Evolutionary conservation across 805 yeast species (phyloP).

Genomic region (Ogataea paradorogensis): DNA sequence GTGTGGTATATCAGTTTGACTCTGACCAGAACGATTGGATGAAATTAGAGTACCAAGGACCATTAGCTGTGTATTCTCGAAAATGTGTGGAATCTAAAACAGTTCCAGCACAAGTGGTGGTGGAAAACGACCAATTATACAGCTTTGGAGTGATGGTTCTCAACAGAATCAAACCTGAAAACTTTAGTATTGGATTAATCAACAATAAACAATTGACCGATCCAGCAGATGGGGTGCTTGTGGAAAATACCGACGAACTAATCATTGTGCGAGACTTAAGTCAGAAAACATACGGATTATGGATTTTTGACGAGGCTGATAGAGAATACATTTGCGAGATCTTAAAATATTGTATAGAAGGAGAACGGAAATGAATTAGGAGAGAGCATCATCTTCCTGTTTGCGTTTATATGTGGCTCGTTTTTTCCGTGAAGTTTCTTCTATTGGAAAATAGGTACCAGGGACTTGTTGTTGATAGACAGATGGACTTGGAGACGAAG

Average conservation of each 20-base stretch:
- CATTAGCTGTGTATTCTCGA: conserved; percentile 55
- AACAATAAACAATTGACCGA: conserved; percentile 43
- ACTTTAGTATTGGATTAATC: conserved; percentile 67
- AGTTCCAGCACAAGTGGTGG: conserved; percentile 24
- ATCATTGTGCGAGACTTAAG: conserved; percentile 64
- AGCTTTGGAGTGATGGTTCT: conserved; percentile 68
- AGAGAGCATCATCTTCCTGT: conserved; percentile 8
- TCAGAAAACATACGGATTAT: conserved; percentile 73
- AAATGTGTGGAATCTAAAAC: conserved; percentile 5
- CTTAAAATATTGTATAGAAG: conserved; percentile 28
- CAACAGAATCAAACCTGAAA: conserved; percentile 65
- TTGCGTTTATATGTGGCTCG: conserved; percentile 30
- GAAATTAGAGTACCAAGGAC: conserved; percentile 68
- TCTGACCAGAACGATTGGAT: conserved; percentile 61
- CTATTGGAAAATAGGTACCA: conserved; percentile 22
- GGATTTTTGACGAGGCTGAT: conserved; percentile 72
- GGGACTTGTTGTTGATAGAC: conserved; percentile 33
- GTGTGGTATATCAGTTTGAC: conserved; percentile 66
- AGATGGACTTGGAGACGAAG: conserved; percentile 20
- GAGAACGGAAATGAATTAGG: conserved; percentile 3
- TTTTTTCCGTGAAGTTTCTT: conserved; percentile 30
- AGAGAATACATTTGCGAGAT: conserved; percentile 54
- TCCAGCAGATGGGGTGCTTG: conserved; percentile 48
- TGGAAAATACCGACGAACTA: conserved; percentile 66
- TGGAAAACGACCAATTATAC: conserved; percentile 41